These are phyloP conservation scores for Plectosphaerella cucumerina DNA, from an alignment of 2,329 filamentous ascomycete genomes.

Conservation along the genomic window DNA sequence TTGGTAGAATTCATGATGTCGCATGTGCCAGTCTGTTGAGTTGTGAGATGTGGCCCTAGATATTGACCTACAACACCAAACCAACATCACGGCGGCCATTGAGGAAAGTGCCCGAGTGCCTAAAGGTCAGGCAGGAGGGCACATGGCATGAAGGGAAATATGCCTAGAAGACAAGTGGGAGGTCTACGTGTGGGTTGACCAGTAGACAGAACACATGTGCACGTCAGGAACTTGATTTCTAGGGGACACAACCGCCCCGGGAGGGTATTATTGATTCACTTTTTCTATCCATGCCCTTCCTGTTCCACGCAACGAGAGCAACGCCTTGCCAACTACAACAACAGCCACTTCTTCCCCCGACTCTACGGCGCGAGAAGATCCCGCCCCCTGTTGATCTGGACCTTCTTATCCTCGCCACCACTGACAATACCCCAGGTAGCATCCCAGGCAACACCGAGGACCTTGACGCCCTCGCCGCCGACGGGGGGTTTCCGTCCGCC, in stretches of 20 bases:
- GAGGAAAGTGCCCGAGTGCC: too few relatives aligned
- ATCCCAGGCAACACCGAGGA: constrained; percentile 87
- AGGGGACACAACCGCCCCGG: too few relatives aligned
- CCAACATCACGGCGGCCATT: too few relatives aligned
- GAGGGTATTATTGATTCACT: neutral
- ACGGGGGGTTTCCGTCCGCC: constrained; percentile 60
- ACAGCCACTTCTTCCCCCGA: neutral
- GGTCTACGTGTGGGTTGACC: too few relatives aligned
- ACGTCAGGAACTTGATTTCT: too few relatives aligned
- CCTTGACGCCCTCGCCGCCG: constrained; percentile 82
- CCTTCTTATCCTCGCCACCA: constrained; percentile 86
- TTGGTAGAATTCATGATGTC: neutral
- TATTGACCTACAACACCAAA: too few relatives aligned
- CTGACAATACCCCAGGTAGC: constrained; percentile 82
- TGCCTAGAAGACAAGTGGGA: too few relatives aligned
- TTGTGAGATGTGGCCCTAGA: too few relatives aligned
- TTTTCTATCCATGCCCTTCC: neutral
- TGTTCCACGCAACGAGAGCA: neutral
- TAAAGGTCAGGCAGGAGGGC: too few relatives aligned
- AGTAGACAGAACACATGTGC: too few relatives aligned
- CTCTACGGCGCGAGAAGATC: constrained; percentile 38
- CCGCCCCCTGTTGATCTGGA: constrained; percentile 80
- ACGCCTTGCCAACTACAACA: neutral
- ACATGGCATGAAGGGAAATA: too few relatives aligned
- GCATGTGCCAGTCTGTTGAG: neutral